A percentile compares a stretch with the other conserved stretches of the same genome.
Evolutionary conservation across 495 filamentous ascomycete species (phyloP).

Genomic region (Cryomyces minteri): DNA sequence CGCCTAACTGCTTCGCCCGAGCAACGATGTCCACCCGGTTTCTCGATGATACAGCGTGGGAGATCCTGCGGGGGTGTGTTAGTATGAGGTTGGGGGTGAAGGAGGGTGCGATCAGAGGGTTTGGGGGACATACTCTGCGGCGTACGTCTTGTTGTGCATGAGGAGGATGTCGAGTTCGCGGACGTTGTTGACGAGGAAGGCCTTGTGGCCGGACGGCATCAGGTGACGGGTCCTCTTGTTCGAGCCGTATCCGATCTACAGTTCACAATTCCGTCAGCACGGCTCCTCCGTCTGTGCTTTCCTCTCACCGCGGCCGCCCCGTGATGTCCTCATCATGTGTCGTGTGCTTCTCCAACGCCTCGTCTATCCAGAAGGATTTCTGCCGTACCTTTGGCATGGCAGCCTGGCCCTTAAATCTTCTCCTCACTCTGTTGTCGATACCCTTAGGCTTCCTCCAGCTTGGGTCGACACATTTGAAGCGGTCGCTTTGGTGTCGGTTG

Average conservation of each 20-base stretch:
- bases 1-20: slow-evolving; percentile 88
- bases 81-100: not conserved
- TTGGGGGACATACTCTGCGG: slow-evolving; percentile 66
- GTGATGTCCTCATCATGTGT: not conserved
- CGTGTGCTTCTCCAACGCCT: not conserved
- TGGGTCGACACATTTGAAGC: slow-evolving; percentile 71
- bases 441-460: slow-evolving; percentile 99
- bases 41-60: slow-evolving; percentile 88
- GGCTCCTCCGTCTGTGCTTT: not conserved
- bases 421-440: slow-evolving; percentile 85
- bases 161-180: slow-evolving; percentile 91
- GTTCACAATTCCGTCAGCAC: slow-evolving; percentile 3
- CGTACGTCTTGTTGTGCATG: slow-evolving; percentile 98
- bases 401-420: slow-evolving; percentile 85
- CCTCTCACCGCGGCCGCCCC: not conserved
- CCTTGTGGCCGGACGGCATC: slow-evolving; percentile 98
- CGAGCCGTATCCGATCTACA: slow-evolving; percentile 87
- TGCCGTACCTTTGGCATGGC: slow-evolving; percentile 90
- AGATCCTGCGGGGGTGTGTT: slow-evolving; percentile 46
- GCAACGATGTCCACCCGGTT: slow-evolving; percentile 96
- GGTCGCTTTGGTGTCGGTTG: slow-evolving; percentile 91
- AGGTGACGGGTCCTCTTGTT: slow-evolving; percentile 98
- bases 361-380: not conserved
- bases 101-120: not conserved
- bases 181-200: slow-evolving; percentile 94